These are phyloP conservation scores for Haberlea rhodopensis DNA, from an alignment of 257 asterid genomes.

Conservation along the genomic window DNA sequence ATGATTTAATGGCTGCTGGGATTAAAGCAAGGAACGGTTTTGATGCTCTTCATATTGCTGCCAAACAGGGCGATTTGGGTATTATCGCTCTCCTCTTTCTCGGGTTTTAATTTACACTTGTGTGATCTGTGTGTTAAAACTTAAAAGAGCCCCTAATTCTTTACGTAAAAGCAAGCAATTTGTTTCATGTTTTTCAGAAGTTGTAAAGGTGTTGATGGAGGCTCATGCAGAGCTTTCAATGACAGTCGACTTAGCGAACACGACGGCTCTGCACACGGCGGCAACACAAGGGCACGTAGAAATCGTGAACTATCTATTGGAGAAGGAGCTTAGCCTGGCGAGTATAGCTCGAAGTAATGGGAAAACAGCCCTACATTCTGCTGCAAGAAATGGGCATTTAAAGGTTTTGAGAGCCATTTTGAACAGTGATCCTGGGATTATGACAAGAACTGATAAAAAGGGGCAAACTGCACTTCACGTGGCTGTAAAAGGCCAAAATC, in stretches of 20 bases:
- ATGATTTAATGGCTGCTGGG: no score
- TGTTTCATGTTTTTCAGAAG: conserved; percentile 30
- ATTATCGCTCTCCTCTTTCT: no score
- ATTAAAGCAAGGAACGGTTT: no score
- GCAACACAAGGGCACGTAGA: no score
- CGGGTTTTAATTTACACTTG: no score
- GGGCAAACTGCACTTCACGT: no score
- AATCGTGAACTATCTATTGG: conserved; percentile 47
- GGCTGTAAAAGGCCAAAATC: no score
- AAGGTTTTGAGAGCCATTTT: conserved; percentile 44
- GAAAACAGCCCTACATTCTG: conserved; percentile 51
- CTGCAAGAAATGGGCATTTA: conserved; percentile 49
- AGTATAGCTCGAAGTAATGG: conserved; percentile 54
- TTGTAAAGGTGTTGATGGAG: conserved; percentile 52
- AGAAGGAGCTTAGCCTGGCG: conserved; percentile 42
- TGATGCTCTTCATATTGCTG: no score
- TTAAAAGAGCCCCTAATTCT: neutral
- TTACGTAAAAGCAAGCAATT: no score
- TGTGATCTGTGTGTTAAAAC: neutral
- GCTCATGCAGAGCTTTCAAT: conserved; percentile 55
- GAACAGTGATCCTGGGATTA: conserved; percentile 39
- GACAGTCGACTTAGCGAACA: conserved; percentile 56
- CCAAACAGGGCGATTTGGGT: no score
- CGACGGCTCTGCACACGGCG: no score
- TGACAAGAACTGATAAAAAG: no score